Base-by-base conservation (phyloP, 208 protist genomes). In the Leishmania amazonensis region DNA sequence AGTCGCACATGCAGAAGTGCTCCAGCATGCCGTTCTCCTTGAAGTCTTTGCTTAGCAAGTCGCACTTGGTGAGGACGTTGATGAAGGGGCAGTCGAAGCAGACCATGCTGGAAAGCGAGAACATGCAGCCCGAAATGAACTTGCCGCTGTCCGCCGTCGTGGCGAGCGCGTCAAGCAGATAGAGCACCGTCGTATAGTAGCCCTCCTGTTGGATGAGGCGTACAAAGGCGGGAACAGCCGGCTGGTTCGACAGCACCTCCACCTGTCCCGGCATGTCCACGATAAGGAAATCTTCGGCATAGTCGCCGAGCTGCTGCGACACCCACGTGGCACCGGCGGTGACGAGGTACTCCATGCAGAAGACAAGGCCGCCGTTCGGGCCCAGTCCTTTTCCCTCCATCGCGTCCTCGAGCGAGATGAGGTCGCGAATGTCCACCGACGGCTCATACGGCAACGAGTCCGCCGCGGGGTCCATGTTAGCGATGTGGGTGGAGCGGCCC, bases 251-350 rank as follows among this genome's bases (percentile, higher is more conserved):
- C 81, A 99, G 99, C 65, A 99, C 95, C 93, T 99, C 99, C 58
- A 99, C 98, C 93, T 99, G 99, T 49, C 99, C 99, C 0, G 99
- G 99, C 91, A 98, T 99, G 90, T 99, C 99, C 74, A 99, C 97
- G 54, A 99, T 91, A n/a, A 99, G 82, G 81, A 99, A 99, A 76
- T 99, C 94, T 71, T 99, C 98, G 51, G 88, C 92, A 81, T 96
- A 98, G 81, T 99, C 96, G 45, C 91, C 91, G 2, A 99, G 88
- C 80, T 97, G 90, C 42, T 99, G 96, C 49, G 88, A 79, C 53
- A 99, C 84, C 99, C 99, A 99, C 75, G 96, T 85, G 42, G 96
- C 74, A 28, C 99, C 99, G 7, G 81, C 83, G 45, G 96, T 93
- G 68, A 99, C 93, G 28, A 99, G 83, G 82, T 99, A 99, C 85